These are phyloP conservation scores for Penicillium paxilli DNA, from an alignment of 495 filamentous ascomycete species.

Conservation along the genomic window DNA sequence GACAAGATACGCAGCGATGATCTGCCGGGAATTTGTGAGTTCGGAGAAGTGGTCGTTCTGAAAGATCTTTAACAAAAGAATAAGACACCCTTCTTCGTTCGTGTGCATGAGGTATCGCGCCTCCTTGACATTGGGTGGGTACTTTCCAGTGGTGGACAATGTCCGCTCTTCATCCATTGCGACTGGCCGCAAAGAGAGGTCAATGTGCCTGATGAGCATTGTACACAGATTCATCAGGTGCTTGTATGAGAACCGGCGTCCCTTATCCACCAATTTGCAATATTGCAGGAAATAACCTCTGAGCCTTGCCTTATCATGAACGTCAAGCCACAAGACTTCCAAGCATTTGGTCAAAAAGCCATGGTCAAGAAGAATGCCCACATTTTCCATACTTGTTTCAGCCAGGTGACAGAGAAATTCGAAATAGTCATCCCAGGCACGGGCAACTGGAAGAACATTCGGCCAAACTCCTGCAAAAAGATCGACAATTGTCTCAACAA, in stretches of 20 bases:
- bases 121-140: conserved; percentile 42
- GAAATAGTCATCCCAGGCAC: conserved; percentile 83
- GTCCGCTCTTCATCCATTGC: conserved; percentile 28
- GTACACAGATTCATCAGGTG: conserved; percentile 48
- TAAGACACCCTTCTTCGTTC: conserved; percentile 32
- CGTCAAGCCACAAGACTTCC: conserved; percentile 63
- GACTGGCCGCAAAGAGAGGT: conserved; percentile 34
- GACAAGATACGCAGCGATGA: conserved; percentile 43
- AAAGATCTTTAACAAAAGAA: conserved; percentile 47
- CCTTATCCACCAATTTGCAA: conserved; percentile 56
- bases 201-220: conserved; percentile 39
- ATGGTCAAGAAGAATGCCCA: conserved; percentile 52
- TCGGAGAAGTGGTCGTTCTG: conserved; percentile 27
- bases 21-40: conserved; percentile 29
- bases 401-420: conserved; percentile 63
- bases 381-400: conserved; percentile 54
- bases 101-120: conserved; percentile 32
- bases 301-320: conserved; percentile 49
- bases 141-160: conserved; percentile 25
- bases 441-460: conserved; percentile 52
- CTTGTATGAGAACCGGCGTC: conserved; percentile 43
- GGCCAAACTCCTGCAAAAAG: conserved; percentile 54
- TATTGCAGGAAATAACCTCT: conserved; percentile 54
- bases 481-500: conserved; percentile 57
- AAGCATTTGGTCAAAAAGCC: conserved; percentile 58